A percentile compares a stretch with the other conserved stretches of the same genome.
Evolutionary conservation across 2,329 filamentous ascomycete genomes (phyloP).

Genomic region (Aspergillus pseudotamarii): DNA sequence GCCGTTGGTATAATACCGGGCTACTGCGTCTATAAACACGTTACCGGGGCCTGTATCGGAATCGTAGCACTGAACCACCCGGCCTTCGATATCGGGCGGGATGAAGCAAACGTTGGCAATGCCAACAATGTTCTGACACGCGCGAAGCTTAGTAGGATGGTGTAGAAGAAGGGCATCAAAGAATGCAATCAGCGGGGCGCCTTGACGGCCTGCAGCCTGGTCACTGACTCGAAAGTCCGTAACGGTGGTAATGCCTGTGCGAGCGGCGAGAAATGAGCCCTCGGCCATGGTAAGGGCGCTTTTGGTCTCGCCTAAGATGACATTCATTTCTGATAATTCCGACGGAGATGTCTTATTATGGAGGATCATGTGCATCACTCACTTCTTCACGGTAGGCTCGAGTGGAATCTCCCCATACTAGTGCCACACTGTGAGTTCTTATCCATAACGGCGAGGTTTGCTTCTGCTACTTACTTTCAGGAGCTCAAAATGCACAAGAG

Average conservation of each 20-base stretch:
- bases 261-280: slow-evolving; percentile 56
- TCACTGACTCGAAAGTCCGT: slow-evolving; percentile 62
- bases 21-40: slow-evolving; percentile 58
- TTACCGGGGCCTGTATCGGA: slow-evolving; percentile 62
- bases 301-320: slow-evolving; percentile 56
- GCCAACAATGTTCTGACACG: slow-evolving; percentile 64
- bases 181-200: slow-evolving; percentile 59
- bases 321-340: slow-evolving; percentile 60
- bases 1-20: slow-evolving; percentile 58
- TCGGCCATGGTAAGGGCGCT: slow-evolving; percentile 61
- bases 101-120: slow-evolving; percentile 66
- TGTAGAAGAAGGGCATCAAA: slow-evolving; percentile 60
- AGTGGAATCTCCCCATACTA: slow-evolving; percentile 59
- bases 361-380: slow-evolving; percentile 60
- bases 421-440: not conserved
- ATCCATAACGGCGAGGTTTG: not conserved
- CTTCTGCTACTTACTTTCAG: slow-evolving; percentile 34
- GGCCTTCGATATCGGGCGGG: slow-evolving; percentile 42
- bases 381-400: slow-evolving; percentile 45
- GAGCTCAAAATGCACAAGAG: slow-evolving; percentile 59
- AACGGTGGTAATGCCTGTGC: slow-evolving; percentile 61
- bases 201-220: slow-evolving; percentile 59
- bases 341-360: slow-evolving; percentile 55
- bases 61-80: slow-evolving; percentile 49
- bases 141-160: slow-evolving; percentile 59